Evolutionary conservation across 495 filamentous ascomycete species (phyloP).

Genomic region (Clohesyomyces aquaticus): DNA sequence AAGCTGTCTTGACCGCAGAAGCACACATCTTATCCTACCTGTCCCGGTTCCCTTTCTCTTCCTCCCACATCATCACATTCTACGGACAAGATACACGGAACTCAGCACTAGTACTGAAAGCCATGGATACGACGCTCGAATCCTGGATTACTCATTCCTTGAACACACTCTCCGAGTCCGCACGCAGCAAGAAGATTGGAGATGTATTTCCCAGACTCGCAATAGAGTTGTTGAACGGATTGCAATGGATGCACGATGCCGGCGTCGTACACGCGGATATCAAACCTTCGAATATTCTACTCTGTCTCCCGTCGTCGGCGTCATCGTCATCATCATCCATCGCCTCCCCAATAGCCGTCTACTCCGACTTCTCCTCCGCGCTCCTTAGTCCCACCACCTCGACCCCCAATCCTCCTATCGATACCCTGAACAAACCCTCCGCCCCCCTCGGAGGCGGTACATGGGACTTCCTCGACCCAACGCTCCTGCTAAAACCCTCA

Average conservation of each 20-base stretch:
- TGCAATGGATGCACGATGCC: conserved; percentile 57
- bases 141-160: conserved; percentile 50
- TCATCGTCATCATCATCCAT: no score
- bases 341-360: conserved; percentile 54
- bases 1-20: conserved; percentile 56
- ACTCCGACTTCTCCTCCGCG: conserved; percentile 65
- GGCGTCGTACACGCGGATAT: conserved; percentile 61
- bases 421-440: conserved; percentile 13
- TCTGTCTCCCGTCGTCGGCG: conserved; percentile 38
- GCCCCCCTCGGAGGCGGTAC: conserved; percentile 54
- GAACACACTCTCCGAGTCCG: conserved; percentile 35
- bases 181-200: conserved; percentile 34
- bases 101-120: conserved; percentile 58
- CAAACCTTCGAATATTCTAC: conserved; percentile 60
- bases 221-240: conserved; percentile 53
- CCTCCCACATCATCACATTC: conserved; percentile 58
- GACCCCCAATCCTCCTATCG: conserved; percentile 29
- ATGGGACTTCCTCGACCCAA: conserved; percentile 62
- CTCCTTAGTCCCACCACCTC: not conserved
- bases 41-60: conserved; percentile 44
- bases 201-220: conserved; percentile 51
- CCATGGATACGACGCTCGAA: conserved; percentile 57
- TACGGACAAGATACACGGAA: conserved; percentile 57
- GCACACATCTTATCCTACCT: conserved; percentile 58
- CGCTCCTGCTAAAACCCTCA: conserved; percentile 47